A percentile compares a stretch with the other conserved stretches of the same genome.
Conservation (phyloP, 805 yeast genomes). For the Yarrowia sp. region DNA sequence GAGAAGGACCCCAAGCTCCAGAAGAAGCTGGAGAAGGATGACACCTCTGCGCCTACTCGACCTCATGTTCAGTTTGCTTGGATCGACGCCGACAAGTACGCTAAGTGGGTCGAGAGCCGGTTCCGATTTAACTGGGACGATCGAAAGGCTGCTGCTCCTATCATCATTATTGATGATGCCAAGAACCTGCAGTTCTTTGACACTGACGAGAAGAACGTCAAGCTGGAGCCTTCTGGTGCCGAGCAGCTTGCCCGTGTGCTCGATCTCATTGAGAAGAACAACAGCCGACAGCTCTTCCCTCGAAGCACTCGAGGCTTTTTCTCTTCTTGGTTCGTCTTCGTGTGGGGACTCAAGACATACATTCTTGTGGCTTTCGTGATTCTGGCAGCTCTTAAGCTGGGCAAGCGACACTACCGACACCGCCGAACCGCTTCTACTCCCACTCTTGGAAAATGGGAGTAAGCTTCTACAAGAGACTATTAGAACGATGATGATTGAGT, state of each 20-base stretch:
- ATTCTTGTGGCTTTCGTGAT: not conserved
- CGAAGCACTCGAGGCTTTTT: slow-evolving; percentile 14
- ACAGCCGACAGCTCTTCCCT: slow-evolving; percentile 1
- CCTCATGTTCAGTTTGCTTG: slow-evolving; percentile 22
- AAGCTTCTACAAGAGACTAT: not conserved
- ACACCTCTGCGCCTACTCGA: not conserved
- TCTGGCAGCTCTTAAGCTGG: not conserved
- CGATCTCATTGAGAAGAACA: slow-evolving; percentile 15
- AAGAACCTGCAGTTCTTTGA: slow-evolving; percentile 19
- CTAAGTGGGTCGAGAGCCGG: slow-evolving; percentile 17
- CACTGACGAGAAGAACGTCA: slow-evolving; percentile 10
- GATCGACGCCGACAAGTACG: slow-evolving; percentile 24
- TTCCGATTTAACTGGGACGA: slow-evolving; percentile 17
- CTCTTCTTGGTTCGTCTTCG: not conserved
- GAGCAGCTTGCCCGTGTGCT: slow-evolving; percentile 9
- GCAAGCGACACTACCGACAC: slow-evolving; percentile 7
- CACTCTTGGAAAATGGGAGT: slow-evolving; percentile 23
- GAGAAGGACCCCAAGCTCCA: slow-evolving; percentile 25
- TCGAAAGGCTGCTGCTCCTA: not conserved
- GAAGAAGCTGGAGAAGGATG: slow-evolving; percentile 23
- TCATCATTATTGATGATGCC: slow-evolving; percentile 17
- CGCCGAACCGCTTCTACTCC: slow-evolving; percentile 13
- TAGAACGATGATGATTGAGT: slow-evolving; percentile 2
- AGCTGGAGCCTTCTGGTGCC: not conserved
- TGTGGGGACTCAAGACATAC: slow-evolving; percentile 2